Base-by-base conservation (phyloP, 2,329 filamentous ascomycete species). In the Grosmannia huntii region DNA sequence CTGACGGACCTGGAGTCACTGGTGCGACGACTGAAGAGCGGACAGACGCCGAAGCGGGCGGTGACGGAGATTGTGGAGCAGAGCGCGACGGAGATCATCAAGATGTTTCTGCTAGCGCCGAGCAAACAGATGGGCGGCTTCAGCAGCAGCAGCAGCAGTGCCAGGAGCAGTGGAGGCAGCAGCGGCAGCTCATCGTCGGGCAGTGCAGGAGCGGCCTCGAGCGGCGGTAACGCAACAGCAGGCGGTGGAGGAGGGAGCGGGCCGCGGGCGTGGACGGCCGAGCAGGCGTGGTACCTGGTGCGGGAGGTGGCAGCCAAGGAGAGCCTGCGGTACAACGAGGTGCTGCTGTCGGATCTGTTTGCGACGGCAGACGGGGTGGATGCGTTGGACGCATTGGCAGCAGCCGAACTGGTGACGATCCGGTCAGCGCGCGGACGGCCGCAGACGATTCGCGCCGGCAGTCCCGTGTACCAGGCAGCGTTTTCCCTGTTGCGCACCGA, bases 1-100 rank as follows among this genome's bases (percentile, higher is more conserved):
- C 79, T 99, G n/a, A 96, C 90, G 0, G 94, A 99, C 67, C 84
- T 99, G 23, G 92, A 97, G 68, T 95, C 94, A 67, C 82, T 99
- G 50, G 87, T 91, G n/a, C 84, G 92, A 41, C 82, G 94, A 21
- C 87, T 99, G 65, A 89, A 90, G 71, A 84, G 87, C 0, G 92
- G 94, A 19, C 90, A 96, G 69, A 86, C 80, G 2, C 94, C 94
- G 0, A 80, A 79, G 62, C 79, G 86, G 64, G 94, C 94, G 3
- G 86, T 96, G 2, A 77, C 84, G 25, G 90, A 96, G 63, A 97
- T 99, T 62, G 87, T 96, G 57, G 85, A 89, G 57, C 90, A 96
- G 67, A 87, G 87, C 21, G 88, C 90, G 0, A 89, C 88, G 0
- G 94, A 97, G 67, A 91, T 97, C 53, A 75, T 96, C 61, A 95